These are phyloP conservation scores for Blastobotrys arbuscula DNA, from an alignment of 1,139 yeast genomes.

Conservation along the genomic window DNA sequence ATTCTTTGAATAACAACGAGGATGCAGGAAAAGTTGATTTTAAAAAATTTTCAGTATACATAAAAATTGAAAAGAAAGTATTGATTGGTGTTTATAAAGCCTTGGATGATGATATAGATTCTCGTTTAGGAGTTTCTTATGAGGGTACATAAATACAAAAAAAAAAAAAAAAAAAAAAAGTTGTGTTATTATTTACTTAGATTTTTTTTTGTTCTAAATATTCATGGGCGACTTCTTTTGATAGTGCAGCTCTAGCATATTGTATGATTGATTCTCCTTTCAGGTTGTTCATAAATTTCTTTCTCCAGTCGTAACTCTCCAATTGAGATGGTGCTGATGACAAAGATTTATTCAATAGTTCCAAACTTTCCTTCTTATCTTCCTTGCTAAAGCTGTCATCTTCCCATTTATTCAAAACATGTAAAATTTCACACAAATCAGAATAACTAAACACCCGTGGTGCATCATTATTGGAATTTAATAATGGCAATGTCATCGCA, in stretches of 20 bases:
- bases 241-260: constrained; percentile 19
- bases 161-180: neutral
- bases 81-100: constrained; percentile 21
- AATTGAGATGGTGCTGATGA: constrained; percentile 7
- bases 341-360: constrained; percentile 16
- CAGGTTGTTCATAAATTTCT: constrained; percentile 10
- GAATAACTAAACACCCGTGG: constrained; percentile 25
- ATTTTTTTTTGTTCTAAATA: constrained; percentile 21
- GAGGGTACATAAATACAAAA: constrained; percentile 14
- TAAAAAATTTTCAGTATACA: constrained; percentile 14
- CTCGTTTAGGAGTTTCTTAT: constrained; percentile 4
- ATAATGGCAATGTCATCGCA: constrained; percentile 31
- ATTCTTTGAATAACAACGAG: constrained; percentile 8
- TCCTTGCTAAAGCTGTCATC: constrained; percentile 13
- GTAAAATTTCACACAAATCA: constrained; percentile 45
- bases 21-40: constrained; percentile 16
- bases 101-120: constrained; percentile 1
- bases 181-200: neutral
- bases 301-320: constrained; percentile 13
- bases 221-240: constrained; percentile 24
- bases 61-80: constrained; percentile 15
- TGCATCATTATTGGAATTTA: constrained; percentile 14
- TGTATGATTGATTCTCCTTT: constrained; percentile 13
- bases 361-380: constrained; percentile 14
- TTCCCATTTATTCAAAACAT: constrained; percentile 46